Conservation (phyloP, 805 yeast species). For the Kodamaea leandrae region DNA sequence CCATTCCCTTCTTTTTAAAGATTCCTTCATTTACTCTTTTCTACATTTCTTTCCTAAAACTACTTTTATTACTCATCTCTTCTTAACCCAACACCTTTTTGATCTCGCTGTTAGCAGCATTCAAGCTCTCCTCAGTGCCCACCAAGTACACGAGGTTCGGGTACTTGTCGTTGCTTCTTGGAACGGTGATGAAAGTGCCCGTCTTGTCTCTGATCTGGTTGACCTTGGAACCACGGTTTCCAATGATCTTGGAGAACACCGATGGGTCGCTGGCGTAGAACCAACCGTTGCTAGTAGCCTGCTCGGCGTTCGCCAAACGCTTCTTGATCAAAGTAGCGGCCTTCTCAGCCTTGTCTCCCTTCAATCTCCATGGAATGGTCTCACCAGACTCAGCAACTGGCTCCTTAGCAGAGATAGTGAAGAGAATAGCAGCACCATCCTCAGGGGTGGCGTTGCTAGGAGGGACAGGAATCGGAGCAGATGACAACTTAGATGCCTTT, state of each 20-base stretch:
- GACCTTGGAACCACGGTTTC: conserved; percentile 71
- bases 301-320: conserved; percentile 46
- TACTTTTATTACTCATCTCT: neutral
- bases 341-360: conserved; percentile 51
- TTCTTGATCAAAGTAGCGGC: conserved; percentile 52
- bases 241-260: conserved; percentile 63
- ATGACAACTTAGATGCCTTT: conserved; percentile 51
- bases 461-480: conserved; percentile 42
- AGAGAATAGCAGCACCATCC: conserved; percentile 38
- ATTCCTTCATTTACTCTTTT: no score
- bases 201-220: conserved; percentile 58
- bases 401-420: conserved; percentile 42
- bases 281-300: conserved; percentile 55
- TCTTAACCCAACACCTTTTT: conserved; percentile 10
- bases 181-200: conserved; percentile 60
- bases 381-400: conserved; percentile 19
- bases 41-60: no score
- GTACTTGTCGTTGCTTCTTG: conserved; percentile 52
- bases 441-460: conserved; percentile 47
- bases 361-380: conserved; percentile 65
- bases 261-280: conserved; percentile 55
- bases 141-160: conserved; percentile 55
- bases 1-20: no score
- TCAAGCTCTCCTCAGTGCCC: conserved; percentile 57
- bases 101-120: conserved; percentile 23